Evolutionary conservation across 129 eudicot species (phyloP).

Genomic region (Saposhnikovia divaricata): DNA sequence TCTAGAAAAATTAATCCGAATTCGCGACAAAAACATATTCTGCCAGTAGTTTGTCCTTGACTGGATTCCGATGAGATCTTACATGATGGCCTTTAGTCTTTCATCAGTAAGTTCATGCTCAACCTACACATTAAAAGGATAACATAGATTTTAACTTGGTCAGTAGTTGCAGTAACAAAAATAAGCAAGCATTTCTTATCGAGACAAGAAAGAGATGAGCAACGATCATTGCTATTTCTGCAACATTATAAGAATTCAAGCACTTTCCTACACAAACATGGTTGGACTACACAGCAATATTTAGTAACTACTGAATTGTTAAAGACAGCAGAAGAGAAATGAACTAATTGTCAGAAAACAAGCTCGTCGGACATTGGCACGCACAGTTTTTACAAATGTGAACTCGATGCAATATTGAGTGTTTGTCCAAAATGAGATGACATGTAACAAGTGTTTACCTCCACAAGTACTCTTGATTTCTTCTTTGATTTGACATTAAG

Average conservation of each 20-base stretch:
- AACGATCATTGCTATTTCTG: not conserved
- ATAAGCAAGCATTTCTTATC: not conserved
- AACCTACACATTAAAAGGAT: slow-evolving; percentile 33
- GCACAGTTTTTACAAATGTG: not conserved
- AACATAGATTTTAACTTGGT: not conserved
- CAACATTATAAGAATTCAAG: no score
- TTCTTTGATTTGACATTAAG: slow-evolving; percentile 46
- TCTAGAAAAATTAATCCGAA: no score
- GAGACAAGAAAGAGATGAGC: not conserved
- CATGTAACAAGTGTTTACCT: slow-evolving; percentile 35
- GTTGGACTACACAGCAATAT: not conserved
- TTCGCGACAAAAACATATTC: no score
- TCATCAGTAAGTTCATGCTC: slow-evolving; percentile 57
- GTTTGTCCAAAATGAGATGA: not conserved
- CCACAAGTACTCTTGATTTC: slow-evolving; percentile 63
- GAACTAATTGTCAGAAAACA: not conserved
- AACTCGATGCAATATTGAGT: not conserved
- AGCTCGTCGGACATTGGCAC: not conserved
- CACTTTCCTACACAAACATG: not conserved
- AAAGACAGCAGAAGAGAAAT: not conserved
- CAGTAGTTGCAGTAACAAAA: not conserved
- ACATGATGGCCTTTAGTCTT: slow-evolving; percentile 40
- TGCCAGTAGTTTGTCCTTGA: not conserved
- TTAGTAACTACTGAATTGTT: not conserved
- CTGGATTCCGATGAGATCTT: not conserved